Evolutionary conservation across 225 moss, liverwort and hornwort species (phyloP).

Genomic region (Marchantia paleacea): DNA sequence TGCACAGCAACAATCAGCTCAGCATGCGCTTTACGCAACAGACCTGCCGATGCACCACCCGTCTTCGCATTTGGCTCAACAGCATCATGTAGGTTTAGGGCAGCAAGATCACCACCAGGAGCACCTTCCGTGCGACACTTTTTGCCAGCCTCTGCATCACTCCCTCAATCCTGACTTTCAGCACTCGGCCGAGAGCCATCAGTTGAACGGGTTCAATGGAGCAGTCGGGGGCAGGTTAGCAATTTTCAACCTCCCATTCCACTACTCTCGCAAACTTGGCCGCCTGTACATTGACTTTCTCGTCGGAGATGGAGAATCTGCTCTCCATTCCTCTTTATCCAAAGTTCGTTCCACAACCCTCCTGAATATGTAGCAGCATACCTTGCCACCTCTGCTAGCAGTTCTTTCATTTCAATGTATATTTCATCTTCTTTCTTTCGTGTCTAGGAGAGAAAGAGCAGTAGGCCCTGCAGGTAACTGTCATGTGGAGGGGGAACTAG

Average conservation of each 20-base stretch:
- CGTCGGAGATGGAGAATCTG: slow-evolving; percentile 12
- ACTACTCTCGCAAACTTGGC: not conserved
- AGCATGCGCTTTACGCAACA: slow-evolving; percentile 56
- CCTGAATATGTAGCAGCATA: not conserved
- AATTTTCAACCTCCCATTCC: not conserved
- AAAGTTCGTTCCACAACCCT: slow-evolving; percentile 2
- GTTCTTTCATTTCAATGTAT: not conserved
- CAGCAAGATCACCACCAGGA: slow-evolving; percentile 34
- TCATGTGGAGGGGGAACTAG: not conserved
- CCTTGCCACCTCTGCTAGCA: not conserved
- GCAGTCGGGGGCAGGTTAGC: slow-evolving; percentile 63
- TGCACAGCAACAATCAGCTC: slow-evolving; percentile 61
- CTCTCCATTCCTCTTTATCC: not conserved
- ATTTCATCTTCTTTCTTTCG: not conserved
- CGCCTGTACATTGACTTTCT: not conserved
- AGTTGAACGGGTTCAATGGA: slow-evolving; percentile 45
- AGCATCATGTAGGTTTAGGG: slow-evolving; percentile 54
- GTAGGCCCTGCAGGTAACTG: not conserved
- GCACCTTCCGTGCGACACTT: slow-evolving; percentile 48
- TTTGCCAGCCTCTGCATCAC: slow-evolving; percentile 56
- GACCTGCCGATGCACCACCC: slow-evolving; percentile 62
- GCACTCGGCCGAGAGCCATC: slow-evolving; percentile 58
- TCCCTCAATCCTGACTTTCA: slow-evolving; percentile 62
- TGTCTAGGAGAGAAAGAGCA: not conserved
- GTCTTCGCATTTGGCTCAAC: slow-evolving; percentile 45